Evolutionary conservation across 176 grass and related monocot species (phyloP), one percentile per base, ranked within the genome.

Genomic region (Zoysia pacifica): DNA sequence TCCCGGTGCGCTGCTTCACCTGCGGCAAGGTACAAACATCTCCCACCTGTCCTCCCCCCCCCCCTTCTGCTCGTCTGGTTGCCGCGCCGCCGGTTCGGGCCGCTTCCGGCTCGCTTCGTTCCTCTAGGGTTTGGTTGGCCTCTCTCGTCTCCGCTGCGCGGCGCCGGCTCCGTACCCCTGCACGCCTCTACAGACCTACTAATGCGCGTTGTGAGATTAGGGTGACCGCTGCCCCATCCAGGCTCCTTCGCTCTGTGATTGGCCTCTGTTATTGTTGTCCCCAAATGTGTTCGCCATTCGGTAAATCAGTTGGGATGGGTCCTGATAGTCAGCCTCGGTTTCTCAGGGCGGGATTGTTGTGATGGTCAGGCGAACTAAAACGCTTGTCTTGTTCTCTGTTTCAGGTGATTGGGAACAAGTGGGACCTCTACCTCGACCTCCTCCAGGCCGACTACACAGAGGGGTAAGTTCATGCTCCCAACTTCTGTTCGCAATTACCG

Each of bases 351-450:
- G 6, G 2, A 9, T 66, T 66, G 1, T 42, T 39, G 15, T 40
- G 14, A 14, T 28, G 16, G 3, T 58, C 6, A 59, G 45, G 40
- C 81, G 18, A 73, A 47, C 40, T 84, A 1, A 88, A 9, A 20
- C 68, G 48, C 69, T 73, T 69, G 76, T 15, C 6, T 52, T 69
- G 15, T 56, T 19, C 8, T 7, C 41, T 19, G 41, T 67, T 13
- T 2, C 79, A 99, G 96, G 96, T 99, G 81, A 95, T 99, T 70
- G 96, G 96, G 44, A 95, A 99, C 86, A 99, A 95, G 51, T 93
- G 92, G 96, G 96, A 99, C 56, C 82, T 81, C 5, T 99, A 99
- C 69, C 88, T 99, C 0, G 92, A 95, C 71, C 88, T 99, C 50
- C 84, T 99, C 15, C 96, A 99, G 86, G 84, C 90, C 6, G 92